Evolutionary conservation across 192 early-diverging fungal species (phyloP).

Genomic region (Pecoramyces ruminantium): DNA sequence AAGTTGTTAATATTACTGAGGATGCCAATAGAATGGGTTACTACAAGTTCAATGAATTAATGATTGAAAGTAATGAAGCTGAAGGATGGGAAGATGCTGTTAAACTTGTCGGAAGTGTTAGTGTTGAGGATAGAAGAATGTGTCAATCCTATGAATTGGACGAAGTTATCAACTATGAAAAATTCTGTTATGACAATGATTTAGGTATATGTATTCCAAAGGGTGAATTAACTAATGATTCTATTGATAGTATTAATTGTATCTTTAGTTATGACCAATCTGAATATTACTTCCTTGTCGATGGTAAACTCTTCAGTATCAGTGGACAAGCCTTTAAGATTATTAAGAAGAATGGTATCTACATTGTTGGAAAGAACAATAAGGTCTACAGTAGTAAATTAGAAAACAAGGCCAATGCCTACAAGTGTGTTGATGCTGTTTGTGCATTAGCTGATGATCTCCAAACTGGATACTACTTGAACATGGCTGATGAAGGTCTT

Average conservation of each 20-base stretch:
- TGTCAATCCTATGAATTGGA: background rate
- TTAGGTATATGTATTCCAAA: background rate
- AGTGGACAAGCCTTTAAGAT: background rate
- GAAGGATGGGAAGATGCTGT: background rate
- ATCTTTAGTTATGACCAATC: background rate
- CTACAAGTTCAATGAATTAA: background rate
- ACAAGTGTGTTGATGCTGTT: background rate
- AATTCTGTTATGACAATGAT: background rate
- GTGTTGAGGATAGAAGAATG: background rate
- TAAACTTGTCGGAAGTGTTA: background rate
- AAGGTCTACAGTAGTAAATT: no score
- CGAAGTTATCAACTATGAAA: background rate
- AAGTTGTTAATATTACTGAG: background rate
- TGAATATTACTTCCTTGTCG: background rate
- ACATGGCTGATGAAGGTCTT: background rate
- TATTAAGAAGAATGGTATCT: background rate
- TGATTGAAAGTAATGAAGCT: background rate
- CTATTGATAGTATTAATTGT: background rate
- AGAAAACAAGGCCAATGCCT: no score
- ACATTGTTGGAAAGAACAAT: no score
- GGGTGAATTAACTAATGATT: background rate
- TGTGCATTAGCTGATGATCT: background rate
- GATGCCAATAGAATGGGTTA: background rate
- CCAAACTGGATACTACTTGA: background rate
- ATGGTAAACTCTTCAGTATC: background rate